phyloP scores from a whole-genome alignment of 345 rosid genomes.

The Luvunga scandens region DNA sequence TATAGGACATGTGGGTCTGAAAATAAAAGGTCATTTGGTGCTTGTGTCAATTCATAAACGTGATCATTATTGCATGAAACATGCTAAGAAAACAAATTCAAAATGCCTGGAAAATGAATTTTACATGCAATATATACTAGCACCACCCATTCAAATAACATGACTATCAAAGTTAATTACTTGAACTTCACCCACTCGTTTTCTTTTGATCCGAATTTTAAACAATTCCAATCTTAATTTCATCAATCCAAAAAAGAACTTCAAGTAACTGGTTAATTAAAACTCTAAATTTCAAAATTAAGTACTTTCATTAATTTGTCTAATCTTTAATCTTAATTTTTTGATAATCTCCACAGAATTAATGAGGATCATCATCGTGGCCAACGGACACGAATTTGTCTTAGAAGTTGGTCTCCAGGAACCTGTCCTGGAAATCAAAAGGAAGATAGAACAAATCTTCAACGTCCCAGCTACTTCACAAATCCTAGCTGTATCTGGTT shows the following conservation, averaged over 20 bases:
- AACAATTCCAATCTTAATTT: background rate
- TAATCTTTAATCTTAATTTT: background rate
- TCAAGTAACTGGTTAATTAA: background rate
- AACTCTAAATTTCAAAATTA: background rate
- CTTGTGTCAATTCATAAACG: too few relatives aligned
- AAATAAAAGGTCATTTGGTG: too few relatives aligned
- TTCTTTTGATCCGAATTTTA: background rate
- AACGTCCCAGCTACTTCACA: conserved; percentile 51
- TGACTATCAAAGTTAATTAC: background rate
- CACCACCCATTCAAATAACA: background rate
- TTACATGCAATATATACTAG: background rate
- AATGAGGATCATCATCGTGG: conserved; percentile 53
- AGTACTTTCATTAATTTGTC: background rate
- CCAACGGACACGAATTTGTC: conserved; percentile 45
- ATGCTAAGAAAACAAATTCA: background rate
- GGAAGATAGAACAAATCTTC: conserved; percentile 46
- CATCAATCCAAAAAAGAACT: background rate
- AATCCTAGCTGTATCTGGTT: conserved; percentile 56
- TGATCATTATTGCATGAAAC: conserved; percentile 5
- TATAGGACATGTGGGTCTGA: too few relatives aligned
- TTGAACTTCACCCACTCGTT: background rate
- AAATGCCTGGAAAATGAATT: background rate
- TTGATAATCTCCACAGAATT: conserved; percentile 7
- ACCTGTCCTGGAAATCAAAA: conserved; percentile 61
- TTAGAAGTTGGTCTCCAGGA: conserved; percentile 58